These are phyloP conservation scores for Alopecurus myosuroides DNA, from an alignment of 176 grass and related monocot genomes.

Conservation along the genomic window DNA sequence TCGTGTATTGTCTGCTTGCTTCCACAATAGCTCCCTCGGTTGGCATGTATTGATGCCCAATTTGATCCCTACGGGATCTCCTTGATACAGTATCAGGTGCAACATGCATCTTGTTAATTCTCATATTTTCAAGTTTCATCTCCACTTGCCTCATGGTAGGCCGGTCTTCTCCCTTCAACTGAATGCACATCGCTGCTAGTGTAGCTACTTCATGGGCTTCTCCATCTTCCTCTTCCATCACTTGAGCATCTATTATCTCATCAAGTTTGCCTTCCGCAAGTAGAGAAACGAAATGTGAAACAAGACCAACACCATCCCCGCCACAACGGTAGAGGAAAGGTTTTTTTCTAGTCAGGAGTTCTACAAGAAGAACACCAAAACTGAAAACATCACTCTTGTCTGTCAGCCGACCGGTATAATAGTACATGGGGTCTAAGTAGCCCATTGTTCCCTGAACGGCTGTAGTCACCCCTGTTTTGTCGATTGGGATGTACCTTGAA, in stretches of 20 bases:
- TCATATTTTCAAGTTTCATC: neutral
- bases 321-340: neutral
- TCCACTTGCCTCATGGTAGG: neutral
- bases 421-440: neutral
- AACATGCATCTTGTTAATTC: neutral
- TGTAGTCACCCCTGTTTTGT: neutral
- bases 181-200: conserved; percentile 23
- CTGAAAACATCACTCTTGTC: conserved; percentile 35
- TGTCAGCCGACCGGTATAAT: neutral
- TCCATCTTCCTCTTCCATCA: neutral
- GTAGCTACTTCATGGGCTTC: conserved; percentile 9
- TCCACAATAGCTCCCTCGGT: neutral
- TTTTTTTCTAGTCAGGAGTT: conserved; percentile 35
- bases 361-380: conserved; percentile 42
- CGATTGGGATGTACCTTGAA: neutral
- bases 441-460: neutral
- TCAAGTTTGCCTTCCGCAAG: neutral
- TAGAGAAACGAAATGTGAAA: neutral
- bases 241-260: conserved; percentile 1
- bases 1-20: neutral
- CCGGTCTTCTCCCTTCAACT: conserved; percentile 23
- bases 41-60: neutral
- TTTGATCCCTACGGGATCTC: neutral
- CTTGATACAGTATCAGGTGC: neutral
- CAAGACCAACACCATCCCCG: neutral